Percentiles rank a stretch among this genome's conserved stretches.
Evolutionary conservation across 2,329 filamentous ascomycete genomes (phyloP).

Genomic region (Furcasterigmium sp.): DNA sequence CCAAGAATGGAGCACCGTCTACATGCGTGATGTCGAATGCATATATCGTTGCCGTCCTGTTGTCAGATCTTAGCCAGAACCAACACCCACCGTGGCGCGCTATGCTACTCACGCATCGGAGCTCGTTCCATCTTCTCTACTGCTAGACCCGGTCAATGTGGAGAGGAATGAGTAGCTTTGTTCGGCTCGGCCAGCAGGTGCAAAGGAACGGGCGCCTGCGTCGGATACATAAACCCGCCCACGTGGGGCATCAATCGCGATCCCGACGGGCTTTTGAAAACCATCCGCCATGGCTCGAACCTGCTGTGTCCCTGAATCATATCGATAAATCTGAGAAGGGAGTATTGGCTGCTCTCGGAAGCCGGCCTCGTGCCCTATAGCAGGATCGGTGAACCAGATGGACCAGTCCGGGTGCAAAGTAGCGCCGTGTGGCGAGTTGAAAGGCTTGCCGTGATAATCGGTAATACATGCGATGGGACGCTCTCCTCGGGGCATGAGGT

Average conservation of each 20-base stretch:
- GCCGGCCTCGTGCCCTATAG: slow-evolving; percentile 35
- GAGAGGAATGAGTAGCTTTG: neutral
- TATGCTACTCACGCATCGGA: slow-evolving; percentile 15
- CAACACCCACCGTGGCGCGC: slow-evolving; percentile 10
- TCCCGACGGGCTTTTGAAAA: slow-evolving; percentile 35
- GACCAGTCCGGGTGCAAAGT: slow-evolving; percentile 28
- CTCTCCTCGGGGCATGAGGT: slow-evolving; percentile 11
- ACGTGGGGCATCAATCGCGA: slow-evolving; percentile 31
- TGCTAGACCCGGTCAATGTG: slow-evolving; percentile 5
- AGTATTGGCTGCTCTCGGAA: slow-evolving; percentile 37
- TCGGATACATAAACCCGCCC: slow-evolving; percentile 38
- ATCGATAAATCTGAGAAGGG: slow-evolving; percentile 43
- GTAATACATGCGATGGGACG: slow-evolving; percentile 29
- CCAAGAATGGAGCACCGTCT: slow-evolving; percentile 32
- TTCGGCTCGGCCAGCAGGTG: slow-evolving; percentile 17
- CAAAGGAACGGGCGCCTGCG: slow-evolving; percentile 18
- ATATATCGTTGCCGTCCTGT: slow-evolving; percentile 33
- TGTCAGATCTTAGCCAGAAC: slow-evolving; percentile 5
- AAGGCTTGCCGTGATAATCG: slow-evolving; percentile 36
- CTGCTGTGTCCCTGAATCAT: slow-evolving; percentile 30
- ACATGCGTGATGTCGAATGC: slow-evolving; percentile 39
- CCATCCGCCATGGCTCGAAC: slow-evolving; percentile 42
- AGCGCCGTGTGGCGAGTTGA: slow-evolving; percentile 42
- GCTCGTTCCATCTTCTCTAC: slow-evolving; percentile 9
- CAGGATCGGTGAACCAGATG: slow-evolving; percentile 46